Evolutionary conservation across 2,329 filamentous ascomycete genomes (phyloP).

Genomic region (Biscogniauxia mediterranea): DNA sequence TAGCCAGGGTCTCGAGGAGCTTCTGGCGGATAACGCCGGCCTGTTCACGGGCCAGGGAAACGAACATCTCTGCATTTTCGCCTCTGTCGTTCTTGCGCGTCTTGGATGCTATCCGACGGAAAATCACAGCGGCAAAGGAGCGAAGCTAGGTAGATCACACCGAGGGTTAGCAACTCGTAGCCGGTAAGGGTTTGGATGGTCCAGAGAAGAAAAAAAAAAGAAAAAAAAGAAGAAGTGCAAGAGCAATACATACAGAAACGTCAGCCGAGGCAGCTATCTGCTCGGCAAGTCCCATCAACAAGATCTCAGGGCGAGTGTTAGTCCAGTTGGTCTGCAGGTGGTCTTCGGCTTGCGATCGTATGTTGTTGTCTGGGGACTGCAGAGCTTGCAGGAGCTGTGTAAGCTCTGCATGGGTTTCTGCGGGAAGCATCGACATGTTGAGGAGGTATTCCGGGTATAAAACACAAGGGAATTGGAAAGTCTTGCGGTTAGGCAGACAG

Average conservation of each 20-base stretch:
- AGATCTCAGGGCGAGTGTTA: conserved; percentile 72
- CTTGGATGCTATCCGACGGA: conserved; percentile 89
- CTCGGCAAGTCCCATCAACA: conserved; percentile 92
- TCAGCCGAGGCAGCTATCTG: conserved; percentile 80
- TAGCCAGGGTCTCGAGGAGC: conserved; percentile 72
- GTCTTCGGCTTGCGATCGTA: conserved; percentile 84
- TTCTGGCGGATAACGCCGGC: conserved; percentile 79
- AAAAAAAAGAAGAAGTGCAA: not conserved
- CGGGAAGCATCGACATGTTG: conserved; percentile 79
- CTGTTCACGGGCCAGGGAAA: conserved; percentile 72
- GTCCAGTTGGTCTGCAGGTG: conserved; percentile 92
- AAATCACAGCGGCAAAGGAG: conserved; percentile 89
- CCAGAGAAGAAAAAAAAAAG: no score
- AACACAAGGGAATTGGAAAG: not conserved
- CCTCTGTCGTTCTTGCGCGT: conserved; percentile 72
- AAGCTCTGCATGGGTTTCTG: conserved; percentile 82
- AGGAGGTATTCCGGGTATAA: not conserved
- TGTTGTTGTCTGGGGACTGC: conserved; percentile 83
- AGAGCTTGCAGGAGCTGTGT: conserved; percentile 83
- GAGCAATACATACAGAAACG: conserved; percentile 55
- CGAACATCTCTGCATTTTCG: conserved; percentile 79
- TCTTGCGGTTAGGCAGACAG: conserved; percentile 3
- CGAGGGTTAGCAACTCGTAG: conserved; percentile 13
- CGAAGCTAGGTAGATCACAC: conserved; percentile 60
- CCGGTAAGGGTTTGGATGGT: not conserved